Conservation (phyloP, 2,329 filamentous ascomycete species). For the Colletotrichum musicola region DNA sequence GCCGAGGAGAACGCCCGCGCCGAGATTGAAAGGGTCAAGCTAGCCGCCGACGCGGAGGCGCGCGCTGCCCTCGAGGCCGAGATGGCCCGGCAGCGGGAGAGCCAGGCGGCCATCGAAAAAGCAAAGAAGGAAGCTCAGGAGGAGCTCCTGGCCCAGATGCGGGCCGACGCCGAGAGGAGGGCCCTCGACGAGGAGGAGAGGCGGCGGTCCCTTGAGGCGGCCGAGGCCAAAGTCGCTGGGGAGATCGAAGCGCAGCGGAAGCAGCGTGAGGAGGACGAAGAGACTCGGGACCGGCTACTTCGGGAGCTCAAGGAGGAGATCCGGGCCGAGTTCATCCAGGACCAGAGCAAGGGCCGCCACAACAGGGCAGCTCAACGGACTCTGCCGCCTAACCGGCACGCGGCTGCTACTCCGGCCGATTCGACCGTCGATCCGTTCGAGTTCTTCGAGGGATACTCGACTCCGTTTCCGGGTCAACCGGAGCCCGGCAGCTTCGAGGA, state of each 20-base stretch:
- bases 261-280: neutral
- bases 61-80: conserved; percentile 41
- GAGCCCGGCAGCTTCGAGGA: neutral
- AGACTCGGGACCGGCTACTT: neutral
- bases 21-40: conserved; percentile 49
- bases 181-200: neutral
- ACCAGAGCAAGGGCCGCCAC: neutral
- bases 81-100: neutral
- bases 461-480: neutral
- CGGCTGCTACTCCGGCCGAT: neutral
- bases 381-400: neutral
- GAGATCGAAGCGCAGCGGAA: neutral
- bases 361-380: neutral
- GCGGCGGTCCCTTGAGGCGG: neutral
- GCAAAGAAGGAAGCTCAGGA: neutral
- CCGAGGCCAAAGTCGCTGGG: neutral
- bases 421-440: conserved; percentile 1
- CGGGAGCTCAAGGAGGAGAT: conserved; percentile 2
- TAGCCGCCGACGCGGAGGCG: conserved; percentile 48
- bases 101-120: neutral
- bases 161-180: neutral
- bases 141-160: neutral
- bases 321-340: neutral
- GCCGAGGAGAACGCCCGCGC: conserved; percentile 46
- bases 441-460: conserved; percentile 1